Percentiles rank a stretch among this genome's conserved stretches.
Conservation (phyloP, 2,329 filamentous ascomycete species). For the Hymenoscyphus linearis region DNA sequence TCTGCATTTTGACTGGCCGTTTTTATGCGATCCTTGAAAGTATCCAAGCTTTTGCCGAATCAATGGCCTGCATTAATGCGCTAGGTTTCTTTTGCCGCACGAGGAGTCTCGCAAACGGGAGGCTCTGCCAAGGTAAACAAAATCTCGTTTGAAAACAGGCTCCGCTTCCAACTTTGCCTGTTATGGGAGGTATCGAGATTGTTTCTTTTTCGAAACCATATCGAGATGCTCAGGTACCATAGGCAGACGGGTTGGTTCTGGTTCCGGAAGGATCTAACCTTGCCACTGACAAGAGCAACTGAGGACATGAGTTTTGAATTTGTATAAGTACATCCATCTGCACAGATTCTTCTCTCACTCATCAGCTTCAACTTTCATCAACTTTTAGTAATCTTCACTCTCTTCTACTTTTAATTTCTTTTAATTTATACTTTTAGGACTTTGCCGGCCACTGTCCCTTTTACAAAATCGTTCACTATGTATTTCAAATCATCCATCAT, state of each 20-base stretch:
- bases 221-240: not conserved
- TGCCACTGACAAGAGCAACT: not conserved
- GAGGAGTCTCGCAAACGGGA: not conserved
- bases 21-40: not conserved
- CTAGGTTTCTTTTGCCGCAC: not conserved
- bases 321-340: not conserved
- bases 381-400: slow-evolving; percentile 2
- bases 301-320: not conserved
- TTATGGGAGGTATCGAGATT: not conserved
- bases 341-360: not conserved
- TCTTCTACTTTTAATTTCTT: not conserved
- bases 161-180: not conserved
- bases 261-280: not conserved
- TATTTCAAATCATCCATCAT: slow-evolving; percentile 3
- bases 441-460: slow-evolving; percentile 8
- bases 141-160: not conserved
- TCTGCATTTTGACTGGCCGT: not conserved
- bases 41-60: not conserved
- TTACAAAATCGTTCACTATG: slow-evolving; percentile 1
- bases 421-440: slow-evolving; percentile 3
- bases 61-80: not conserved
- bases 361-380: slow-evolving; percentile 1
- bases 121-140: not conserved
- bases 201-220: not conserved
- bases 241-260: not conserved